These are phyloP conservation scores for Xerocomus spinulosus DNA, from an alignment of 768 basidiomycete genomes.

Conservation along the genomic window DNA sequence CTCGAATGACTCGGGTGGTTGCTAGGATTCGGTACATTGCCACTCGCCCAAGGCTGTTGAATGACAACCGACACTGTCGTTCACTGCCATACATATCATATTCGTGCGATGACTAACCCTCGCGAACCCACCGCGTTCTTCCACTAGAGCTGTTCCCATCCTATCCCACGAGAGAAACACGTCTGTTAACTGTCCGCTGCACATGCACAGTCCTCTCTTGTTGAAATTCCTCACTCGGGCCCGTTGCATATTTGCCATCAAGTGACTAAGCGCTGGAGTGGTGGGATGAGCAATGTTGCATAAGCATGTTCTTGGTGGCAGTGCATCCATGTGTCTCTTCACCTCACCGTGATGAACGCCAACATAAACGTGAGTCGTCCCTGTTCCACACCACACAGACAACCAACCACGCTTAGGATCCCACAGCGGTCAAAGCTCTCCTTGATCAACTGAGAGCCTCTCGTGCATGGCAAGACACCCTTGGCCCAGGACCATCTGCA, in stretches of 20 bases:
- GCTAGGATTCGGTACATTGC: too few relatives aligned
- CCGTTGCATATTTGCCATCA: too few relatives aligned
- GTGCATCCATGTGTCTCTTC: constrained; percentile 10
- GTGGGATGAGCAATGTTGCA: too few relatives aligned
- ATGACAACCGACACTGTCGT: background rate
- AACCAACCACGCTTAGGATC: constrained; percentile 45
- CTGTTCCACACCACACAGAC: background rate
- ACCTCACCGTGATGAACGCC: constrained; percentile 18
- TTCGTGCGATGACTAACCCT: background rate
- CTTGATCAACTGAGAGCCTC: constrained; percentile 67
- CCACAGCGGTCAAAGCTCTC: constrained; percentile 60
- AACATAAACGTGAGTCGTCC: constrained; percentile 52
- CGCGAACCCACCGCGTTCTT: background rate
- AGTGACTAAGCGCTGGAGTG: too few relatives aligned
- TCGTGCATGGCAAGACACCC: constrained; percentile 60
- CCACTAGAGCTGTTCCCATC: background rate
- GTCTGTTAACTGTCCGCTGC: background rate
- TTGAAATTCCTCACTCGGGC: background rate
- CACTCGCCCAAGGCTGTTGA: too few relatives aligned
- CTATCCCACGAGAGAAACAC: background rate
- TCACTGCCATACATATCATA: background rate
- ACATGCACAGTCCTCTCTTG: background rate
- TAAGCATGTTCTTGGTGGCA: too few relatives aligned
- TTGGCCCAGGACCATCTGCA: constrained; percentile 14
- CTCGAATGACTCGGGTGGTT: background rate